Conservation (phyloP, 2,329 filamentous ascomycete species). For the Calonectria crousiana region DNA sequence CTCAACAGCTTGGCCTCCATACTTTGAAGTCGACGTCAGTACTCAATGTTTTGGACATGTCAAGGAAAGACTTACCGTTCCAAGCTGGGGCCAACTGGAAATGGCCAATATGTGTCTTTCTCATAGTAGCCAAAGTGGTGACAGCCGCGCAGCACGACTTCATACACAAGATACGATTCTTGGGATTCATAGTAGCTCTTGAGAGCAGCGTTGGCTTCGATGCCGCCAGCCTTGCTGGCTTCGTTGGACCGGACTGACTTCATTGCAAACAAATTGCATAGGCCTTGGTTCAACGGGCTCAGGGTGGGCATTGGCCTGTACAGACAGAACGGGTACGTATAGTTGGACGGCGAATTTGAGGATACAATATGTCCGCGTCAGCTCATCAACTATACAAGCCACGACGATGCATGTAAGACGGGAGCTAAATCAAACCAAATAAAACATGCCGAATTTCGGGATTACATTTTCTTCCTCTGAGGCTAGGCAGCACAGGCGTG, state of each 20-base stretch:
- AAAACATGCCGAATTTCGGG: not conserved
- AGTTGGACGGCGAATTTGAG: not conserved
- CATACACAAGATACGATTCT: constrained; percentile 59
- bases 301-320: not conserved
- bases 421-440: not conserved
- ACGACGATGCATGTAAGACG: not conserved
- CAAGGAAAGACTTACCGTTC: not conserved
- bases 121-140: constrained; percentile 64
- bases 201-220: constrained; percentile 54
- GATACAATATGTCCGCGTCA: not conserved
- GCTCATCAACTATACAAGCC: not conserved
- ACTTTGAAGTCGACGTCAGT: constrained; percentile 37
- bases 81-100: constrained; percentile 57
- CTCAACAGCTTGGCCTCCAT: constrained; percentile 64
- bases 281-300: not conserved
- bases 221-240: constrained; percentile 38
- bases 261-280: not conserved
- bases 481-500: not conserved
- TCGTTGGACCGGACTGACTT: not conserved
- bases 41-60: not conserved
- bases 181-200: constrained; percentile 60
- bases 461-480: not conserved
- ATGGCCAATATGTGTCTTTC: constrained; percentile 59
- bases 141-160: constrained; percentile 58
- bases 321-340: not conserved